Evolutionary conservation across 306 rosid species (phyloP).

Genomic region (Castanospermum australe): DNA sequence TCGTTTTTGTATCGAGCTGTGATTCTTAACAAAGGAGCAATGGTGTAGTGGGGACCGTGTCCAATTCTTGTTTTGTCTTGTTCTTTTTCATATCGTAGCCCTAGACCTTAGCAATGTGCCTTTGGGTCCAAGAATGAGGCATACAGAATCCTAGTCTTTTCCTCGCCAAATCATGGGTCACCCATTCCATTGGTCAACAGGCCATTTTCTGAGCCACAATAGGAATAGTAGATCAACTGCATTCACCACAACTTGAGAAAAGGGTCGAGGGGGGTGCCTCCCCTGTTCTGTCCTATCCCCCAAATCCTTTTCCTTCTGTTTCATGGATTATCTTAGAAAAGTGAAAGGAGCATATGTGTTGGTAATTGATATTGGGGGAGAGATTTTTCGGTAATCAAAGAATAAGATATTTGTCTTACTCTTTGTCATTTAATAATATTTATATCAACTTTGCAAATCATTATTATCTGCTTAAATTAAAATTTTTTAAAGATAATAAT

Average conservation of each 20-base stretch:
- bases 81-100: background rate
- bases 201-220: background rate
- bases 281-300: background rate
- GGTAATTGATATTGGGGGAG: too few relatives aligned
- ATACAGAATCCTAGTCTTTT: background rate
- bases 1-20: too few relatives aligned
- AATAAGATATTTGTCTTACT: too few relatives aligned
- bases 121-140: background rate
- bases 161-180: background rate
- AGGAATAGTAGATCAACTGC: background rate
- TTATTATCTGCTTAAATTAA: too few relatives aligned
- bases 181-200: background rate
- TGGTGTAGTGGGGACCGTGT: too few relatives aligned
- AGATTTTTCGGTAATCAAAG: too few relatives aligned
- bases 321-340: background rate
- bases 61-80: background rate
- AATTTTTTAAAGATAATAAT: too few relatives aligned
- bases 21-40: too few relatives aligned
- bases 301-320: conserved; percentile 6
- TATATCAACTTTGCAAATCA: too few relatives aligned
- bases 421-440: too few relatives aligned
- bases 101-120: background rate
- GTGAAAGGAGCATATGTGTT: background rate
- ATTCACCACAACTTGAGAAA: background rate
- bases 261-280: background rate